Evolutionary conservation across 306 rosid species (phyloP).

Genomic region (Trifolium fragiferum): DNA sequence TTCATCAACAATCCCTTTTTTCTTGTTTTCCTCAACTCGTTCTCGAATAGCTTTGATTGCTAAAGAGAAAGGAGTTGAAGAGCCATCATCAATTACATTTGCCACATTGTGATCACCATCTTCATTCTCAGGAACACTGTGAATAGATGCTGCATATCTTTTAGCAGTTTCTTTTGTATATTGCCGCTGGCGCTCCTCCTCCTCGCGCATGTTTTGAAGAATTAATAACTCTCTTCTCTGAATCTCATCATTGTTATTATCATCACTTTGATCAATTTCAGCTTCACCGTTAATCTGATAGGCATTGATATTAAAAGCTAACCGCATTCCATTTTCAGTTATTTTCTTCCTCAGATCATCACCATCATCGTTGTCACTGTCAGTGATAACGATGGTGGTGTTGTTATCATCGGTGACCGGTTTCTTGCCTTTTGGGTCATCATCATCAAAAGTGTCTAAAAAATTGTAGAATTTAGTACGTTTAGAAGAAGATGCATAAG

Average conservation of each 20-base stretch:
- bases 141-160: neutral
- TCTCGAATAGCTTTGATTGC: conserved; percentile 59
- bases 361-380: neutral
- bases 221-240: neutral
- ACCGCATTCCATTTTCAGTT: neutral
- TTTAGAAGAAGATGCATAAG: neutral
- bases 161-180: neutral
- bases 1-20: neutral
- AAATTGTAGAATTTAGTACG: neutral
- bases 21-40: neutral
- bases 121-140: neutral
- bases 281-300: neutral
- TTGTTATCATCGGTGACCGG: neutral
- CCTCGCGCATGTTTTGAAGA: too few species aligned
- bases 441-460: too few species aligned
- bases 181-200: too few species aligned
- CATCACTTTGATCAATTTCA: neutral
- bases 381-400: neutral
- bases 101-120: neutral
- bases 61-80: conserved; percentile 68
- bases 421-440: neutral
- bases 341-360: neutral
- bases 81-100: conserved; percentile 42
- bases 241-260: neutral
- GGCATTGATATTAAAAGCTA: neutral